phyloP scores from a whole-genome alignment of 2,329 filamentous ascomycete species.

The Phaeosphaeriaceae sp. region DNA sequence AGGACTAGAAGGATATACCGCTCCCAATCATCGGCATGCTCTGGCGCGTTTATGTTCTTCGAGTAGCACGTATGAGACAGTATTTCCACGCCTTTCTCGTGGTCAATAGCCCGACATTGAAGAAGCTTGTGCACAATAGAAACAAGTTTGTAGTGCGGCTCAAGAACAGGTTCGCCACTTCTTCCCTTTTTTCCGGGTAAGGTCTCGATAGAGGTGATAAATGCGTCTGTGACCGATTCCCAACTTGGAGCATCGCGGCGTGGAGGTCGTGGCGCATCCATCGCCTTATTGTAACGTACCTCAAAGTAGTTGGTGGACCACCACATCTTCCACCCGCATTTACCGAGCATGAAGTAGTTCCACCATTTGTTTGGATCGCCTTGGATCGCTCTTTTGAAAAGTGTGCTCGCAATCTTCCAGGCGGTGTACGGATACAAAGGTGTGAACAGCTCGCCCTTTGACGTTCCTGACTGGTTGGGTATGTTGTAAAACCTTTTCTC shows the following conservation, averaged over 20 bases:
- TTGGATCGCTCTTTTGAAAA: constrained; percentile 65
- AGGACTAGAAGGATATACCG: constrained; percentile 68
- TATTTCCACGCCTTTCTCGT: constrained; percentile 56
- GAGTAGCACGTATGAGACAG: constrained; percentile 63
- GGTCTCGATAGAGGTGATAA: constrained; percentile 65
- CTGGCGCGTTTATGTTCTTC: constrained; percentile 56
- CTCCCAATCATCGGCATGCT: constrained; percentile 62
- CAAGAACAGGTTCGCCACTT: constrained; percentile 78
- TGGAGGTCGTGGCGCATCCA: constrained; percentile 33
- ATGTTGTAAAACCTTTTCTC: constrained; percentile 67
- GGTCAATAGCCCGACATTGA: constrained; percentile 52
- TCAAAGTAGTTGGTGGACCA: too few species aligned
- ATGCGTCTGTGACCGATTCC: constrained; percentile 61
- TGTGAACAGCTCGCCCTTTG: constrained; percentile 63
- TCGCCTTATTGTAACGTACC: constrained; percentile 40
- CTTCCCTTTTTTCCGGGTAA: constrained; percentile 67
- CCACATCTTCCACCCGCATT: constrained; percentile 76
- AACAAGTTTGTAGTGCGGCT: constrained; percentile 91
- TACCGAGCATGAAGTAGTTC: constrained; percentile 72
- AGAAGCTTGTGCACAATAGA: constrained; percentile 84
- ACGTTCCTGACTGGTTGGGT: constrained; percentile 56
- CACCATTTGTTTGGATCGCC: constrained; percentile 69
- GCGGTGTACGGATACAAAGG: constrained; percentile 65
- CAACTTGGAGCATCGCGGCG: constrained; percentile 33
- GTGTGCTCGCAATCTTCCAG: constrained; percentile 68